Base-by-base conservation (phyloP, 164 flowering plant species). In the Magnolia sinica region DNA sequence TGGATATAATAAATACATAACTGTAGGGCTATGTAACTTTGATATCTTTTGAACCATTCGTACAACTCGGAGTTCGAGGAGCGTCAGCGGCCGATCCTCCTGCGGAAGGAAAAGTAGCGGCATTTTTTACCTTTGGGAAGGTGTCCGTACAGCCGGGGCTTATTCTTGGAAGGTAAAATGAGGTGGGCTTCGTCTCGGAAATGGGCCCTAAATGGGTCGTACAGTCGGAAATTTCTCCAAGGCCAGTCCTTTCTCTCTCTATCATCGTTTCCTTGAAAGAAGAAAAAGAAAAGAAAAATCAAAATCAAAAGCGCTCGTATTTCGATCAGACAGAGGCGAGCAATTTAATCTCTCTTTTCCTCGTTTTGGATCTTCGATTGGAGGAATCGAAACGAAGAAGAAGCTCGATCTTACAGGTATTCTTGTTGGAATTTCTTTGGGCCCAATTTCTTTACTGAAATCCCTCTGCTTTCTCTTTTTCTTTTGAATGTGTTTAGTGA, bases 211-310 rank as follows among this genome's bases (percentile, higher is more conserved):
- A n/a, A n/a, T n/a, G n/a, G n/a, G n/a, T n/a, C n/a, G n/a, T n/a
- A n/a, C n/a, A n/a, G n/a, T n/a, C n/a, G n/a, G n/a, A n/a, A n/a
- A n/a, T n/a, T n/a, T n/a, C n/a, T n/a, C n/a, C n/a, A n/a, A n/a
- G n/a, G n/a, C n/a, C n/a, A n/a, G n/a, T n/a, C 71, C 18, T 31
- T n/a, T 24, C 18, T 68, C 71, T 68, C 71, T 68, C 71, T 68
- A 51, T 68, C 29, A 37, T 29, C n/a, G 71, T 37, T 68, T 29
- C 10, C 50, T 16, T 22, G 10, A 7, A 20, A 16, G 61, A 55
- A 55, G 45, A 55, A 55, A 16, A 55, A 11, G 61, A 55, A 23
- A 64, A 20, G 6, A 64, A 64, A 24, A 27, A 27, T 1, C 2
- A 64, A 64, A 16, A 14, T 68, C 29, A 6, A 68, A 24, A 68